Base-by-base conservation (phyloP, 352 stramenopile species). In the Phytophthora europaea region DNA sequence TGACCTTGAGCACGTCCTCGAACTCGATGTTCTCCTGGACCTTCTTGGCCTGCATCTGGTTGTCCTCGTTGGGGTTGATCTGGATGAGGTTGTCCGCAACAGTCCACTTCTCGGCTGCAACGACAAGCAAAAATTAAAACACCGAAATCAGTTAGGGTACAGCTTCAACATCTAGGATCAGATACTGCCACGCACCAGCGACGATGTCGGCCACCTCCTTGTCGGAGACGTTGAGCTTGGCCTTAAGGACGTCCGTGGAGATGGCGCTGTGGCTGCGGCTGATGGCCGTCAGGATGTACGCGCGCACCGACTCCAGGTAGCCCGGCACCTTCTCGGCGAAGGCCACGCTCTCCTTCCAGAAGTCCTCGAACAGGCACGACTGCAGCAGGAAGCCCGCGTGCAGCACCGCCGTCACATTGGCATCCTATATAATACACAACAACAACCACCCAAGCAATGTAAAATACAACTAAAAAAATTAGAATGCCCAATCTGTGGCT, bases 21-120 rank as follows among this genome's bases (percentile, higher is more conserved):
- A 94, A 91, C 75, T 91, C 81, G 64, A 97, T 92, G 76, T 89
- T 92, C 76, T 97, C 90, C 78, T 94, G 88, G 51, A 97, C 77
- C 78, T 95, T 95, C 76, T 92, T 94, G 48, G 87, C 88, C 78
- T 90, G 90, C 81, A 95, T 90, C 75, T 94, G 85, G 84, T 97
- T 97, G 70, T 92, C 81, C 51, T 89, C 83, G 76, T 94, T 97
- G 50, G 78, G 65, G 59, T 72, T 82, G 63, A 97, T 79, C 45
- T 87, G 79, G 33, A 91, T 78, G 18, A 90, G 8, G 38, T 84
- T 79, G 58, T 70, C 82, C 50, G 84, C 76, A 56, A 91, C 23
- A 33, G 84, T 87, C 90, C 90, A 97, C 51, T 92, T 80, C 68
- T 94, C 83, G 4, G 83, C 87, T 84, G 72, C 38, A 80, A 47